Base-by-base conservation (phyloP, 768 basidiomycete species). In the Glaciozyma martinii region DNA sequence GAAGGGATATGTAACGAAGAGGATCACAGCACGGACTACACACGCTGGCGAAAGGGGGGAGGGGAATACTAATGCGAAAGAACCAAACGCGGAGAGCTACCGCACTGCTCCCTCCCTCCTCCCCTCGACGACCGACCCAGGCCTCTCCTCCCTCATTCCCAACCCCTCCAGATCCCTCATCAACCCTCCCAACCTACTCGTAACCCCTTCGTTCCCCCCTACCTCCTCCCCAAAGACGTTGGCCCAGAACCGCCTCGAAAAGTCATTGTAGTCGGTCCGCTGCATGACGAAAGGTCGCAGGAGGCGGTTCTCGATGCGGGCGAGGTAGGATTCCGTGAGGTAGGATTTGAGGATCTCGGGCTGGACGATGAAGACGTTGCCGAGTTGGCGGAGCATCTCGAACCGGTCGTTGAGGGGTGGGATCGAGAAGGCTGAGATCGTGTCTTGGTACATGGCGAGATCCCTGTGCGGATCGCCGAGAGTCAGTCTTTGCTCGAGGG, bases 381-480 rank as follows among this genome's bases (percentile, higher is more conserved):
- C 95, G 7, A 99, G 84, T 76, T 98, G 93, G 47, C 93, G 87
- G 67, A 98, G 86, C 79, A 98, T 97, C 75, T 98, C 95, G 78
- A 94, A 99, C 29, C 94, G 90, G 75, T 98, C 93, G 69, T 86
- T 84, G 12, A 99, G 81, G 10, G 88, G 81, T 16, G 89, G 84
- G 50, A 95, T 85, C 37, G 82, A 81, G 78, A 94, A 97, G n/a
- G 82, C 84, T 66, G 81, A 79, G 70, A 95, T 84, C 3, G 83
- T 83, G 71, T 98, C 95, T 79, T 98, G 95, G 74, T 99, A 99
- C 27, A 88, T 85, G 70, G 93, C 95, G 71, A 99, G 83, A 75
- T 99, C 95, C 78, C 93, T 97, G 75, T 49, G 55, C 21, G 58
- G 5, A 50, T 68, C 29, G 29, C 27, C 30, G 43, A 33, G 33